phyloP scores from a whole-genome alignment of 371 early-diverging fungal genomes.

The Actinomucor elegans region DNA sequence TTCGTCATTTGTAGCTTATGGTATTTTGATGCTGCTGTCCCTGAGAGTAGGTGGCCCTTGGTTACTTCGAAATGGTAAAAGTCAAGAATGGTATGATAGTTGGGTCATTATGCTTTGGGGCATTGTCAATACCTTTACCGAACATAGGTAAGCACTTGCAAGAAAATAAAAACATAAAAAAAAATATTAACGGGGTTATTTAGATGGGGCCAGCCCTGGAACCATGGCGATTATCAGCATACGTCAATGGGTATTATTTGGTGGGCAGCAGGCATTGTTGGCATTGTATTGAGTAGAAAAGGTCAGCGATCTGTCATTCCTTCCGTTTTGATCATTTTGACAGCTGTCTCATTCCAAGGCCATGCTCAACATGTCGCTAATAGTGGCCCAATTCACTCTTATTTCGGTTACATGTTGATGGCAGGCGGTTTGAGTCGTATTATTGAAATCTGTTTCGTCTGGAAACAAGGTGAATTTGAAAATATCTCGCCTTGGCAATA shows the following conservation, averaged over 20 bases:
- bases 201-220: slow-evolving; percentile 61
- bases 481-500: slow-evolving; percentile 47
- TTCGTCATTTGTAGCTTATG: slow-evolving; percentile 68
- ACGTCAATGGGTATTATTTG: slow-evolving; percentile 71
- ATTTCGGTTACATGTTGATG: slow-evolving; percentile 64
- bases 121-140: slow-evolving; percentile 70
- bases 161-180: background rate
- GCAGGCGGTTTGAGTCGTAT: slow-evolving; percentile 61
- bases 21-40: slow-evolving; percentile 55
- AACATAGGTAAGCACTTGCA: slow-evolving; percentile 51
- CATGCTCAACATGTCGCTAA: slow-evolving; percentile 64
- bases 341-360: slow-evolving; percentile 61
- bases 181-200: background rate
- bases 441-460: slow-evolving; percentile 58
- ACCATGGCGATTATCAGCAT: slow-evolving; percentile 68
- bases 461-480: slow-evolving; percentile 41
- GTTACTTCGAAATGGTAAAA: slow-evolving; percentile 55
- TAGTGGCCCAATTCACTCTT: slow-evolving; percentile 61
- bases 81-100: slow-evolving; percentile 73
- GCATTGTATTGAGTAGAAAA: slow-evolving; percentile 56
- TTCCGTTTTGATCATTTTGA: slow-evolving; percentile 59
- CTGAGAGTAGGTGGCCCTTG: slow-evolving; percentile 62
- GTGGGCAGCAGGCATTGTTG: slow-evolving; percentile 66
- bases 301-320: slow-evolving; percentile 61
- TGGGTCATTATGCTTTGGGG: slow-evolving; percentile 67